Base-by-base conservation (phyloP, 495 filamentous ascomycete species). In the Neurospora sp. region DNA sequence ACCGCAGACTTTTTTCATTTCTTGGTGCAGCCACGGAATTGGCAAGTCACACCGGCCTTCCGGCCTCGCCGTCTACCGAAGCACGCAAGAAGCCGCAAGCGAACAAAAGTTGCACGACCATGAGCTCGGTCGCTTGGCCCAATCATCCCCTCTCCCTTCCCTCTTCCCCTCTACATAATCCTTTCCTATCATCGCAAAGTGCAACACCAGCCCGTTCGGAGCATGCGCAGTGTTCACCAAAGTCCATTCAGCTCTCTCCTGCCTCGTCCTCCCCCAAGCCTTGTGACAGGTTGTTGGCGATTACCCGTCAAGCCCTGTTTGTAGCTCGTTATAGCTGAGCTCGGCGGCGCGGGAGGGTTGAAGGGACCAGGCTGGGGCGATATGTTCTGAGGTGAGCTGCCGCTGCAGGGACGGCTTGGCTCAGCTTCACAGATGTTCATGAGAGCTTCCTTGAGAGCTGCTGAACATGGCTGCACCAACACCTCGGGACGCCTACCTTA, bases 11-110 rank as follows among this genome's bases (percentile, higher is more conserved):
- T 18, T 35, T 61, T 37, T 61, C 14, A 42, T 48, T 48, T 68
- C 68, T 73, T 71, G 59, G 70, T 20, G 42, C 40, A 71, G 38
- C 71, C 69, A 73, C 48, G 27, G 37, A 20, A 42, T 39, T 68
- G 53, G 71, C 72, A 70, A 70, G 71, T 72, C 69, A 71, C 74
- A 73, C 37, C 71, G 71, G 12, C 41, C 46, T 31, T 44, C 75
- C 75, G 75, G 75, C 75, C 69, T 77, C 75, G 75, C 75, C 75
- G 75, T 75, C 70, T 74, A 31, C 39, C 20, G n/a, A 40, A 61
- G 70, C 53, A 65, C 53, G 14, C 53, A 65, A 16, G 27, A 61
- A 14, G 31, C 27, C 2, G 6, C 53, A 65, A 65, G 53, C 53
- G 27, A 65, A 9, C 27, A 65, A 65, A 65, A 65, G 12, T 9